Conservation (phyloP, 2,329 filamentous ascomycete species). For the Stagonosporopsis tanaceti region DNA sequence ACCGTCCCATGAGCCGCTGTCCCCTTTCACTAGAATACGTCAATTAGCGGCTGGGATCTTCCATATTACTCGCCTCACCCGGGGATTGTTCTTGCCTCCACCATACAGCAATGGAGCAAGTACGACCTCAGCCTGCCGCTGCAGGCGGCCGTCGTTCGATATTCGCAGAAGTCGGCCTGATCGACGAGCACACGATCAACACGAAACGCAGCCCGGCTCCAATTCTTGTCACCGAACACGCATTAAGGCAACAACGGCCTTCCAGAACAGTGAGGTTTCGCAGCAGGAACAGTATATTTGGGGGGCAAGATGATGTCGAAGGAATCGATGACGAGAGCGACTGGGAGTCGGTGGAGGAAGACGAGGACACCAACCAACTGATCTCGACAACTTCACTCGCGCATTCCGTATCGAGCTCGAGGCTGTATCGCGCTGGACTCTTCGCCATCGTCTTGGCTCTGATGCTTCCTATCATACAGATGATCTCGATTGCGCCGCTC, state of each 20-base stretch:
- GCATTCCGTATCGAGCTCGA: slow-evolving; percentile 27
- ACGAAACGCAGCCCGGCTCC: slow-evolving; percentile 43
- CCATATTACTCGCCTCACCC: background rate
- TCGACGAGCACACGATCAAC: slow-evolving; percentile 43
- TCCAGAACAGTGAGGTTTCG: slow-evolving; percentile 43
- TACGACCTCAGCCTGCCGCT: slow-evolving; percentile 36
- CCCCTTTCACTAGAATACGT: slow-evolving; percentile 10
- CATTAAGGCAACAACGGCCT: slow-evolving; percentile 35
- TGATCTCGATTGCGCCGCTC: slow-evolving; percentile 34
- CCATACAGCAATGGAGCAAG: slow-evolving; percentile 36
- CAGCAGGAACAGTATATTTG: slow-evolving; percentile 41
- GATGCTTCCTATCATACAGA: slow-evolving; percentile 44
- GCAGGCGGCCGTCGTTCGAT: slow-evolving; percentile 39
- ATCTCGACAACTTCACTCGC: slow-evolving; percentile 1
- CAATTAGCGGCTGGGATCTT: slow-evolving; percentile 1
- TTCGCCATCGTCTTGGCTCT: slow-evolving; percentile 43
- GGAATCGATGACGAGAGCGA: slow-evolving; percentile 39
- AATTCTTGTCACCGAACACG: slow-evolving; percentile 26
- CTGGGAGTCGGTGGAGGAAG: slow-evolving; percentile 39
- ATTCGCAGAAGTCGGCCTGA: slow-evolving; percentile 49
- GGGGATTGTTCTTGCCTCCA: slow-evolving; percentile 10
- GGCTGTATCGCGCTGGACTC: slow-evolving; percentile 39
- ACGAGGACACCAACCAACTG: slow-evolving; percentile 19
- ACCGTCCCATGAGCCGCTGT: slow-evolving; percentile 9
- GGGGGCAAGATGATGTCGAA: slow-evolving; percentile 20